These are phyloP conservation scores for Acanthamoeba sp. DNA, from an alignment of 208 protist genomes.

Conservation along the genomic window DNA sequence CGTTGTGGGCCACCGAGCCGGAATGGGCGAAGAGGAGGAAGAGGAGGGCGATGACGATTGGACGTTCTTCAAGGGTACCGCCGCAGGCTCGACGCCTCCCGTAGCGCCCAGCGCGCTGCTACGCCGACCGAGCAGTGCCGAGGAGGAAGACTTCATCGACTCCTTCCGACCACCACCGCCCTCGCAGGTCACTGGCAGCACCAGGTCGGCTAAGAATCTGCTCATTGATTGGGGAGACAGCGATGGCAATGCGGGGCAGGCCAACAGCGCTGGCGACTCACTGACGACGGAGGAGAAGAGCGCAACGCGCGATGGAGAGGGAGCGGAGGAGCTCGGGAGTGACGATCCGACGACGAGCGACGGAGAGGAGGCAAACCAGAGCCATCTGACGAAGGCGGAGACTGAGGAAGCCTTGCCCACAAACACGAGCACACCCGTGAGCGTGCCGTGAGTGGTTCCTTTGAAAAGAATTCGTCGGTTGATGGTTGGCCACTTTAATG, in stretches of 20 bases:
- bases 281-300: no score
- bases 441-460: no score
- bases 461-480: no score
- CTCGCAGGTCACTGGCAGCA: not conserved
- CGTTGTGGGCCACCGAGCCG: not conserved
- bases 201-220: not conserved
- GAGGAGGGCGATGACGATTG: not conserved
- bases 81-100: not conserved
- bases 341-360: not conserved
- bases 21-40: not conserved
- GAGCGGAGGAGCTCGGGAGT: not conserved
- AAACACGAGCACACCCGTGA: no score
- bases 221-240: not conserved
- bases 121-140: not conserved
- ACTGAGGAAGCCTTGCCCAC: no score
- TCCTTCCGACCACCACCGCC: not conserved
- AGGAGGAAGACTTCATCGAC: not conserved
- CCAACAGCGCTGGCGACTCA: not conserved
- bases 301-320: not conserved
- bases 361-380: not conserved
- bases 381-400: no score
- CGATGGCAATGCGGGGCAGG: not conserved
- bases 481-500: no score
- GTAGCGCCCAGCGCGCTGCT: no score
- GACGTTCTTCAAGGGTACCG: constrained; percentile 35